Base-by-base conservation (phyloP, 1,284 basidiomycete genomes). In the Moesziomyces parantarcticus region DNA sequence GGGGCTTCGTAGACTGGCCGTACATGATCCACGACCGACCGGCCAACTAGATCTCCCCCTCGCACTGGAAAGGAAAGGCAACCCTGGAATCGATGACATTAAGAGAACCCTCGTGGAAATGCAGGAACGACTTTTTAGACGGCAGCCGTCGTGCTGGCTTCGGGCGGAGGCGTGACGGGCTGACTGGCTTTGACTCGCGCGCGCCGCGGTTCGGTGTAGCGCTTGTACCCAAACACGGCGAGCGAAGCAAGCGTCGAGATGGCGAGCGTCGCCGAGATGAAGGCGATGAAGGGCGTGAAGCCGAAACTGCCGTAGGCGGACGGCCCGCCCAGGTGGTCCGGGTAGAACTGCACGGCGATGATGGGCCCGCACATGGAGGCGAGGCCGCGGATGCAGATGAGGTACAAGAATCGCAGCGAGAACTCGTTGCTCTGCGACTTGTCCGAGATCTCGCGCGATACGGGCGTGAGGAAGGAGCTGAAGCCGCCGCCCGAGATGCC, bases 321-420 rank as follows among this genome's bases (percentile, higher is more conserved):
- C 11, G 20, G 22, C 1, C 20, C 1, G 0, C 62, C 47, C 32
- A 65, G 18, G n/a, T 32, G 32, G 5, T 53, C 59, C 16, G 70
- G 70, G 36, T 78, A 78, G 50, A 79, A 62, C 20, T 65, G 63
- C 18, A 66, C 71, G n/a, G 62, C 78, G 4, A 79, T 50, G n/a
- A 79, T 67, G 3, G 78, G 78, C 1, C 77, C 77, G 36, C 60
- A 32, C 53, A 77, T 72, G 11, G 59, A 64, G 6, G 77, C 78
- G 9, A 74, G 11, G 3, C 76, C 76, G 13, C 77, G 51, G 2
- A 68, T 46, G 14, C 50, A 48, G 14, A 79, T 57, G 8, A 72
- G 32, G 21, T 63, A 71, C 14, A 76, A 39, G 34, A 70, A 74
- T 14, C 71, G 20, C 4, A 66, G 34, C 21, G 66, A 53, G 21